Percentiles rank a stretch among this genome's conserved stretches.
phyloP scores from a whole-genome alignment of 345 rosid species.

The Garcia nutans region DNA sequence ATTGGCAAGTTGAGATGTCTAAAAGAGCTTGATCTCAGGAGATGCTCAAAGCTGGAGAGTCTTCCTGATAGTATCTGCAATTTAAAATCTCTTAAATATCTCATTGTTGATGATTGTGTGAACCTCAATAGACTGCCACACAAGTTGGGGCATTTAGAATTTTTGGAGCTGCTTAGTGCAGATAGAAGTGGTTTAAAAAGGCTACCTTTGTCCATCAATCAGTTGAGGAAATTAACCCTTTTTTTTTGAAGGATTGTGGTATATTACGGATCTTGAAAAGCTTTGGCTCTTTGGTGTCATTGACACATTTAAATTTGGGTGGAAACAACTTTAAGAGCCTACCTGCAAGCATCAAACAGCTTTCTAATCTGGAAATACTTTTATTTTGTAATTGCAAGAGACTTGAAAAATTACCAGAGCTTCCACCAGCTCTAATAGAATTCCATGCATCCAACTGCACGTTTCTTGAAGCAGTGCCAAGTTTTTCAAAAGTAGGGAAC shows the following conservation, averaged over 20 bases:
- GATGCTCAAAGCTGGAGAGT: constrained; percentile 31
- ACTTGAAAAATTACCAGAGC: not conserved
- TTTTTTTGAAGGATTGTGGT: not conserved
- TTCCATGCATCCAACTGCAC: not conserved
- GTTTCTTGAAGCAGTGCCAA: not conserved
- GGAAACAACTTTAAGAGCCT: not conserved
- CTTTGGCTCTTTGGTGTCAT: not conserved
- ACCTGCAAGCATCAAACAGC: not conserved
- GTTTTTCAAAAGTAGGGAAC: not conserved
- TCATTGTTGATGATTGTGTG: not conserved
- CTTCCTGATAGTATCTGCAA: constrained; percentile 29
- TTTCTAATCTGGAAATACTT: not conserved
- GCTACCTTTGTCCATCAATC: not conserved
- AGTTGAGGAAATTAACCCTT: not conserved
- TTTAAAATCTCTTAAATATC: not conserved
- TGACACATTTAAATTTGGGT: not conserved
- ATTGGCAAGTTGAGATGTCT: constrained; percentile 29
- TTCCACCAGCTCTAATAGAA: not conserved
- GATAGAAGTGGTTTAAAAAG: not conserved
- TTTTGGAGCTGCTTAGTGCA: not conserved
- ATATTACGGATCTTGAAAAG: not conserved
- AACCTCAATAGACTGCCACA: too few species aligned
- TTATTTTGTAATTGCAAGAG: not conserved
- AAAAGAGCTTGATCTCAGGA: constrained; percentile 9
- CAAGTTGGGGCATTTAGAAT: too few species aligned